These are phyloP conservation scores for Scheffersomyces amazonensis DNA, from an alignment of 805 yeast genomes.

Conservation along the genomic window DNA sequence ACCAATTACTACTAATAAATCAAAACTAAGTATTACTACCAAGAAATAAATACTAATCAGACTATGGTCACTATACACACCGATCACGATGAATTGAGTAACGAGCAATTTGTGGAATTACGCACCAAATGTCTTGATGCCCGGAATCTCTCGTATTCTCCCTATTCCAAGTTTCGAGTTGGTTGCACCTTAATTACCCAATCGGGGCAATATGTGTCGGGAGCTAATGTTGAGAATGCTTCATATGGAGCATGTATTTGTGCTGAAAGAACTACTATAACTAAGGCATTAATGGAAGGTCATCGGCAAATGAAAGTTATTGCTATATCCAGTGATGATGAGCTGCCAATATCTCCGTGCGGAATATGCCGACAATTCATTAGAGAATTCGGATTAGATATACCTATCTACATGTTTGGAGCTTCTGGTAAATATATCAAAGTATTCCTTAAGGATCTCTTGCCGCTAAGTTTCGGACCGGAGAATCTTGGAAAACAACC, in stretches of 20 bases:
- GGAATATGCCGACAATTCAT: constrained; percentile 92
- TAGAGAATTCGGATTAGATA: constrained; percentile 66
- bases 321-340: constrained; percentile 63
- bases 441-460: constrained; percentile 56
- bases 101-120: constrained; percentile 16
- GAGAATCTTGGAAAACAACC: constrained; percentile 41
- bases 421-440: constrained; percentile 44
- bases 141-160: constrained; percentile 55
- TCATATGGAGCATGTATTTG: constrained; percentile 63
- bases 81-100: constrained; percentile 14
- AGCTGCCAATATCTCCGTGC: constrained; percentile 74
- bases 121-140: constrained; percentile 27
- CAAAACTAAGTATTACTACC: no score
- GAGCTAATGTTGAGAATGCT: constrained; percentile 94
- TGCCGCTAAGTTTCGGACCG: constrained; percentile 89
- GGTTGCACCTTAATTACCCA: constrained; percentile 71
- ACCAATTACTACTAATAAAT: no score
- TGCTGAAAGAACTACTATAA: constrained; percentile 38
- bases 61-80: neutral
- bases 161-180: constrained; percentile 78
- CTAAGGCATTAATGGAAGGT: constrained; percentile 39
- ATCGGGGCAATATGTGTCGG: constrained; percentile 49
- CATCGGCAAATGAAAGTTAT: constrained; percentile 49
- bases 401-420: constrained; percentile 70
- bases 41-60: no score